phyloP scores from a whole-genome alignment of 257 asterid species.

The Fraxinus anomala region DNA sequence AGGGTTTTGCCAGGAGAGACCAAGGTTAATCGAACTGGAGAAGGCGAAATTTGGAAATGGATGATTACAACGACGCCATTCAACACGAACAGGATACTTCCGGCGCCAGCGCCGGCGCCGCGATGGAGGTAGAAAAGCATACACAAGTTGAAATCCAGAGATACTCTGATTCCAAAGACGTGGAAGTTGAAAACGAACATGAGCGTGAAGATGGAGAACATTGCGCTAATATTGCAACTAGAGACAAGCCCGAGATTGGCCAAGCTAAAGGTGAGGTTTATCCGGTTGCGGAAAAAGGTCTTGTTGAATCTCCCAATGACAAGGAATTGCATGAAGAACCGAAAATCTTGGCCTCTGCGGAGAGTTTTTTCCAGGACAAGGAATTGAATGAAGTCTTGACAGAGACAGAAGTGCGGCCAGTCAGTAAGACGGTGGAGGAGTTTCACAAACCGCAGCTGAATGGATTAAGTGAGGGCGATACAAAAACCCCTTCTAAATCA shows the following conservation, averaged over 20 bases:
- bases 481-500: conserved; percentile 45
- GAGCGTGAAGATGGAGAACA: conserved; percentile 22
- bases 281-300: conserved; percentile 15
- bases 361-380: conserved; percentile 37
- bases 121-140: conserved; percentile 26
- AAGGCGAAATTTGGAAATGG: conserved; percentile 31
- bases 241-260: conserved; percentile 1
- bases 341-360: conserved; percentile 32
- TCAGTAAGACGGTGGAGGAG: conserved; percentile 33
- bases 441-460: conserved; percentile 30
- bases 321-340: neutral
- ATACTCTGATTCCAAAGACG: conserved; percentile 13
- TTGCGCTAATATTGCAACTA: conserved; percentile 22
- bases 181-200: conserved; percentile 29
- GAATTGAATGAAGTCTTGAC: conserved; percentile 30
- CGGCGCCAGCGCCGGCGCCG: neutral
- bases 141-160: conserved; percentile 15
- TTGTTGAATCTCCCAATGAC: neutral
- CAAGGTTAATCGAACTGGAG: conserved; percentile 13
- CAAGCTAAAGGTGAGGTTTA: conserved; percentile 13
- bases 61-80: conserved; percentile 34
- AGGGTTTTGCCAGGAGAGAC: conserved; percentile 30
- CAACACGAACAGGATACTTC: conserved; percentile 21
- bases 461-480: conserved; percentile 29
- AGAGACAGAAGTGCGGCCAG: conserved; percentile 35